phyloP scores from a whole-genome alignment of 495 filamentous ascomycete species.

The Xylaria intraflava region DNA sequence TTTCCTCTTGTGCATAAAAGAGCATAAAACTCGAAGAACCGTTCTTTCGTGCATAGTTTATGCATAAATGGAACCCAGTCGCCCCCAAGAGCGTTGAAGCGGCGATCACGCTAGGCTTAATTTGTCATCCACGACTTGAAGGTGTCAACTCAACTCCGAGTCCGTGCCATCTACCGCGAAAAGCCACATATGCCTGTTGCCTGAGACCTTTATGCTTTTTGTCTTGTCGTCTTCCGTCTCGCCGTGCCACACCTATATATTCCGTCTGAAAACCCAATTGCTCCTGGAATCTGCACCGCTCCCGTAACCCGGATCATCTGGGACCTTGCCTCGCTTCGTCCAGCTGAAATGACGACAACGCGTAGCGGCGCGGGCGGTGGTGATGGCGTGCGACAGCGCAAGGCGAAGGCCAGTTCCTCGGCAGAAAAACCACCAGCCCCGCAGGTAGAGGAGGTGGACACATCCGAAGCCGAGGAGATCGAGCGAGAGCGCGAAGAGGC shows the following conservation, averaged over 20 bases:
- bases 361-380: slow-evolving; percentile 10
- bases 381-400: slow-evolving; percentile 22
- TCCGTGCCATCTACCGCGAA: too few relatives aligned
- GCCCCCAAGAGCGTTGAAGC: too few relatives aligned
- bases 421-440: slow-evolving; percentile 4
- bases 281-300: background rate
- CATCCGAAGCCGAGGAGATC: slow-evolving; percentile 22
- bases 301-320: background rate
- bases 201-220: background rate
- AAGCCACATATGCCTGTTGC: slow-evolving; percentile 7
- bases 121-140: too few relatives aligned
- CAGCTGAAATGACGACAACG: slow-evolving; percentile 7
- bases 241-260: too few relatives aligned
- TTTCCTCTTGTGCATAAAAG: too few relatives aligned
- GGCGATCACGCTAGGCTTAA: too few relatives aligned
- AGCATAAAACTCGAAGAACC: too few relatives aligned
- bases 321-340: background rate
- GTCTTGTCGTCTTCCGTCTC: background rate
- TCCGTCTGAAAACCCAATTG: background rate
- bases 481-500: slow-evolving; percentile 15
- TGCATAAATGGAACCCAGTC: too few relatives aligned
- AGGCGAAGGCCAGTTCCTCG: slow-evolving; percentile 13
- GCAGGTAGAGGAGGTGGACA: slow-evolving; percentile 22
- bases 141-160: too few relatives aligned
- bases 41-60: too few relatives aligned